Conservation (phyloP, 2,329 filamentous ascomycete genomes). For the Drechslera avenae region DNA sequence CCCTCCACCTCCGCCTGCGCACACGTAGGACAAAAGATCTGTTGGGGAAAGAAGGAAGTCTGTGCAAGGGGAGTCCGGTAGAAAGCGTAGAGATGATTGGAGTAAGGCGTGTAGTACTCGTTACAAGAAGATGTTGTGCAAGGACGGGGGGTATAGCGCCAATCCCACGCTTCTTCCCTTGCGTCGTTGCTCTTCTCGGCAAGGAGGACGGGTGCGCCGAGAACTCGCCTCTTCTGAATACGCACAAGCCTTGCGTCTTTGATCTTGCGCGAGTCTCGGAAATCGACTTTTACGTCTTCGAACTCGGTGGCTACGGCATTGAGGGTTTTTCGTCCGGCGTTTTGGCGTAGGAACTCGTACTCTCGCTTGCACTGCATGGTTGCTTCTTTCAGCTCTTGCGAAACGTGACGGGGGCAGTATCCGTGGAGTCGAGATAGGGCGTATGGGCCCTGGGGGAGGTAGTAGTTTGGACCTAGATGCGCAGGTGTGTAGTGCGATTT, state of each 20-base stretch:
- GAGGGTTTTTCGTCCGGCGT: slow-evolving; percentile 42
- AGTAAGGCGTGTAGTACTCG: slow-evolving; percentile 32
- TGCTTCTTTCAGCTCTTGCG: slow-evolving; percentile 33
- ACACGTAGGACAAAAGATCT: slow-evolving; percentile 35
- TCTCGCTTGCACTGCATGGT: slow-evolving; percentile 31
- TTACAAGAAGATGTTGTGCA: slow-evolving; percentile 33
- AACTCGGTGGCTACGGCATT: slow-evolving; percentile 36
- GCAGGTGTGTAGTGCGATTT: slow-evolving; percentile 31
- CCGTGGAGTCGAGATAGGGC: slow-evolving; percentile 32
- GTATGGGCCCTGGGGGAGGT: slow-evolving; percentile 36
- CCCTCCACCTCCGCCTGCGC: slow-evolving; percentile 32
- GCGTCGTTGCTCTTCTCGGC: background rate
- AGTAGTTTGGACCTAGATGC: slow-evolving; percentile 35
- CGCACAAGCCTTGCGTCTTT: slow-evolving; percentile 17
- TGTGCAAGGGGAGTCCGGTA: slow-evolving; percentile 23
- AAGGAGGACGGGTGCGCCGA: slow-evolving; percentile 10
- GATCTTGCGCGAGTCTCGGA: slow-evolving; percentile 20
- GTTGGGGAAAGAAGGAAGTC: slow-evolving; percentile 25
- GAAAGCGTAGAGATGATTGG: slow-evolving; percentile 29
- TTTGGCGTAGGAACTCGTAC: slow-evolving; percentile 39
- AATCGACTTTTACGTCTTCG: slow-evolving; percentile 25
- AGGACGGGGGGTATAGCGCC: slow-evolving; percentile 34
- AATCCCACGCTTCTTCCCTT: slow-evolving; percentile 26
- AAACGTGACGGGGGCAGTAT: slow-evolving; percentile 36
- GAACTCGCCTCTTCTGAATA: slow-evolving; percentile 18